A percentile compares a stretch with the other conserved stretches of the same genome.
Evolutionary conservation across 2,329 filamentous ascomycete species (phyloP).

Genomic region (Colletotrichum sp.): DNA sequence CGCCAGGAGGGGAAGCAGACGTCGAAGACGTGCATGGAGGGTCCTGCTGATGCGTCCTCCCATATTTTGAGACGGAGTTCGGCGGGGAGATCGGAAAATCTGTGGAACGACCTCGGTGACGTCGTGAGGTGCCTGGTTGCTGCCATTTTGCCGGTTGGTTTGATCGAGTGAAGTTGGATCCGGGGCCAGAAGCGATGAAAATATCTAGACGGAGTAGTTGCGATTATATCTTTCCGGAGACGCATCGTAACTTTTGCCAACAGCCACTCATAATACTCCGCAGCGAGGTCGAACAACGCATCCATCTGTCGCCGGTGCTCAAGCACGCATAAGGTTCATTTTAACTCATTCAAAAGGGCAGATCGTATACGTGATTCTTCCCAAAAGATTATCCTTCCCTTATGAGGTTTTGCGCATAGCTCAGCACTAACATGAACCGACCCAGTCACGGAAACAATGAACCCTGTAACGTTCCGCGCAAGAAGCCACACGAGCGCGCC

Average conservation of each 20-base stretch:
- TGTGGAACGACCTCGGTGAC: neutral
- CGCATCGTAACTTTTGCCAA: neutral
- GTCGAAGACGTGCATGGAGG: conserved; percentile 32
- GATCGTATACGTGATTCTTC: too few relatives aligned
- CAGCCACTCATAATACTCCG: neutral
- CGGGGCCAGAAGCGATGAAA: neutral
- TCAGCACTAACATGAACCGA: neutral
- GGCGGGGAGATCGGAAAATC: conserved; percentile 3
- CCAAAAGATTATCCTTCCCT: neutral
- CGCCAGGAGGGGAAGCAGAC: conserved; percentile 30
- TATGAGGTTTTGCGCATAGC: neutral
- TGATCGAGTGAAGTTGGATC: neutral
- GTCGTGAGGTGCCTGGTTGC: conserved; percentile 30
- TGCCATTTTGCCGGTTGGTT: neutral
- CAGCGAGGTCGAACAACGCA: neutral
- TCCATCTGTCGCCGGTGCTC: neutral
- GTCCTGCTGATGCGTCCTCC: conserved; percentile 12
- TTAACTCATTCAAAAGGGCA: neutral
- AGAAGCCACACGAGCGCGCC: neutral
- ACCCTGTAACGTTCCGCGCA: neutral
- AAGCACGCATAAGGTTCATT: neutral
- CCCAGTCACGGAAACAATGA: neutral
- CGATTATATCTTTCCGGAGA: neutral
- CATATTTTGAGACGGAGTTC: conserved; percentile 18
- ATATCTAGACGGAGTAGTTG: neutral